A percentile compares a stretch with the other conserved stretches of the same genome.
These are phyloP conservation scores for Corylus heterophylla DNA, from an alignment of 306 rosid species.

Conservation along the genomic window DNA sequence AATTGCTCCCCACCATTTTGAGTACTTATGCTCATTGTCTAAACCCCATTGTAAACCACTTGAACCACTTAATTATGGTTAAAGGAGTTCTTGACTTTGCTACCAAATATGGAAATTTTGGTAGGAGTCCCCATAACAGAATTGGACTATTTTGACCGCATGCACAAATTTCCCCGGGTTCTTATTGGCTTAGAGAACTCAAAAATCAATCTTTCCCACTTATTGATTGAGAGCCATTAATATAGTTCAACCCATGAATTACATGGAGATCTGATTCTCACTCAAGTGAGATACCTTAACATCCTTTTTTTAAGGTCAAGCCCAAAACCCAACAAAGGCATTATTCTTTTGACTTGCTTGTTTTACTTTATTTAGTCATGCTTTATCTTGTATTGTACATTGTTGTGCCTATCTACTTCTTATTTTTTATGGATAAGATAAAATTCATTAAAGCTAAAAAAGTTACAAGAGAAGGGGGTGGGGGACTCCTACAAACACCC, in stretches of 20 bases:
- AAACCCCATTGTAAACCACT: not conserved
- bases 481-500: no score
- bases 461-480: no score
- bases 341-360: not conserved
- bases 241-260: not conserved
- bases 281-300: not conserved
- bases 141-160: not conserved
- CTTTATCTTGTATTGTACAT: not conserved
- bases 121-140: not conserved
- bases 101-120: not conserved
- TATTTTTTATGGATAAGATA: no score
- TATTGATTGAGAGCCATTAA: not conserved
- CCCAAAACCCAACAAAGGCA: conserved; percentile 2
- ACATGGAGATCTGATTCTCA: not conserved
- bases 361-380: not conserved
- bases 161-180: not conserved
- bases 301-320: not conserved
- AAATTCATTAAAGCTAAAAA: no score
- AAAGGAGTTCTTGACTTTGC: conserved; percentile 1
- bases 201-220: not conserved
- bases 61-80: not conserved
- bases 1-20: not conserved
- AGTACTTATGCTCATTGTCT: not conserved
- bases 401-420: no score
- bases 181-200: not conserved